Percentiles rank a stretch among this genome's conserved stretches.
These are phyloP conservation scores for Candida glucosophila DNA, from an alignment of 1,139 yeast species.

Conservation along the genomic window DNA sequence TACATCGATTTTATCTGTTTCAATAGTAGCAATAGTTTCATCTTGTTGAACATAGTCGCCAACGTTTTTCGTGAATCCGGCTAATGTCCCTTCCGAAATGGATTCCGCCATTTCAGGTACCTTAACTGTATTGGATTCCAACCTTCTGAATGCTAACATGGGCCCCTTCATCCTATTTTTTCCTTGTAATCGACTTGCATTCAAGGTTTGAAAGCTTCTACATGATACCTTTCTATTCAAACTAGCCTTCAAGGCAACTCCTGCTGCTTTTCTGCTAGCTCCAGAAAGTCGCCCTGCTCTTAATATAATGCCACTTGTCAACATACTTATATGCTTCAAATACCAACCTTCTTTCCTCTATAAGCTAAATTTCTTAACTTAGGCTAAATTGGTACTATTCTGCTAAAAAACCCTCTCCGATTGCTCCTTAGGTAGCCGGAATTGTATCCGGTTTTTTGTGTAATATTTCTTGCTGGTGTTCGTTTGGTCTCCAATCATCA, in stretches of 20 bases:
- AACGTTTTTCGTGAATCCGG: constrained; percentile 67
- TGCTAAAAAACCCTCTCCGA: too few species aligned
- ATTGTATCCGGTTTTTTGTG: too few species aligned
- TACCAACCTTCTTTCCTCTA: constrained; percentile 1
- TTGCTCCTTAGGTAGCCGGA: too few species aligned
- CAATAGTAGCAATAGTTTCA: constrained; percentile 93
- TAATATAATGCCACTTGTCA: constrained; percentile 15
- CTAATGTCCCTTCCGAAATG: constrained; percentile 91
- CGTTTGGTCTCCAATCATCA: too few species aligned
- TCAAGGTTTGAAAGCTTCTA: too few species aligned
- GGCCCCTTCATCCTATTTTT: too few species aligned
- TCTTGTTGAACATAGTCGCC: constrained; percentile 87
- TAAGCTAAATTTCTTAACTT: too few species aligned
- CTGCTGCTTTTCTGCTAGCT: constrained; percentile 6
- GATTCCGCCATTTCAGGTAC: constrained; percentile 99
- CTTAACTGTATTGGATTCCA: constrained; percentile 51
- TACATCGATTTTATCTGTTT: constrained; percentile 96
- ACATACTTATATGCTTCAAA: constrained; percentile 9
- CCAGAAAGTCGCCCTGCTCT: constrained; percentile 13
- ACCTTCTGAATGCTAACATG: constrained; percentile 19
- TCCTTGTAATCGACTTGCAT: too few species aligned
- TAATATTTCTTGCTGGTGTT: too few species aligned
- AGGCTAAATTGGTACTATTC: too few species aligned
- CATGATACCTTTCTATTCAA: too few species aligned
- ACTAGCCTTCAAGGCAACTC: too few species aligned